phyloP scores from a whole-genome alignment of 78 protist species.

The Dictyostelium citrinum region DNA sequence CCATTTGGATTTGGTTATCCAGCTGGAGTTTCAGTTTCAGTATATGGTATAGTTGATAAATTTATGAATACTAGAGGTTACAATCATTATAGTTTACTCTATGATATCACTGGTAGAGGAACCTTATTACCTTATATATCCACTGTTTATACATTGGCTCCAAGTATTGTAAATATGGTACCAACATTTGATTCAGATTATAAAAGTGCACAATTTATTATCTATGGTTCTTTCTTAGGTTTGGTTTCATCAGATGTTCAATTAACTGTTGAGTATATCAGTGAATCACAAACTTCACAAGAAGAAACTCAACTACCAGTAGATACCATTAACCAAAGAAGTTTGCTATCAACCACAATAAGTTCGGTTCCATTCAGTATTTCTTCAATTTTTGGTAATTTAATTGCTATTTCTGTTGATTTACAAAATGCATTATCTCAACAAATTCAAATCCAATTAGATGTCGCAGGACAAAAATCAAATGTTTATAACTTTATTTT shows the following conservation, averaged over 20 bases:
- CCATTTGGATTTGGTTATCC: neutral
- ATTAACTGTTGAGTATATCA: neutral
- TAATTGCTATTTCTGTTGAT: neutral
- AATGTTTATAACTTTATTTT: neutral
- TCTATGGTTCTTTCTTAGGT: neutral
- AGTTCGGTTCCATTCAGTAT: neutral
- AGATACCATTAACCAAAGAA: neutral
- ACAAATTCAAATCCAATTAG: neutral
- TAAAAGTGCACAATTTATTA: neutral
- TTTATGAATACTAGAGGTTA: neutral
- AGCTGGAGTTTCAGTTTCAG: neutral
- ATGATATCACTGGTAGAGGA: neutral
- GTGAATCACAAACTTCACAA: neutral
- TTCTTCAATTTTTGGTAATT: neutral
- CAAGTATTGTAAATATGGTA: neutral
- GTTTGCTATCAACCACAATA: neutral
- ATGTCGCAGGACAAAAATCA: neutral
- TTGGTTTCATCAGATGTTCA: neutral
- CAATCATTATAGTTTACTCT: neutral
- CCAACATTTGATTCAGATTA: neutral
- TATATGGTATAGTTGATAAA: neutral
- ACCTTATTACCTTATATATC: neutral
- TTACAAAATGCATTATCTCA: neutral
- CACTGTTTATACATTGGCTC: neutral
- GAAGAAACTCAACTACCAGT: neutral